Conservation (phyloP, 805 yeast species). For the Diddensiella santjacobensis region DNA sequence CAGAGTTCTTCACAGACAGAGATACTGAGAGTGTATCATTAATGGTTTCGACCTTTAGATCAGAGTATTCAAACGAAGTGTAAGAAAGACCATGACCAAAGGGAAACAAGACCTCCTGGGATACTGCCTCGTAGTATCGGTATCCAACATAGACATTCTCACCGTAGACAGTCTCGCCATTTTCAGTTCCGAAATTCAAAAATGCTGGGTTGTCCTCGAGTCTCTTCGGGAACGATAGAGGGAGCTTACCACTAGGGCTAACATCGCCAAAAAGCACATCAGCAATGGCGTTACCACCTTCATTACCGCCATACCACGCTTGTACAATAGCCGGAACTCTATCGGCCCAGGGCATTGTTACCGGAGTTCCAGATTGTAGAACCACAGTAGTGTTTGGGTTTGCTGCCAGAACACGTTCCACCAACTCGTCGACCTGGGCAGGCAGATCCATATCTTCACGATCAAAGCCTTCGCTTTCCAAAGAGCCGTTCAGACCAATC, state of each 20-base stretch:
- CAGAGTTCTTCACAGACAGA: constrained; percentile 47
- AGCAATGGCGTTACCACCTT: constrained; percentile 53
- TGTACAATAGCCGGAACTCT: constrained; percentile 44
- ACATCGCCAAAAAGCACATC: constrained; percentile 56
- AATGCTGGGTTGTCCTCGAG: constrained; percentile 53
- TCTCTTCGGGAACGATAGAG: constrained; percentile 51
- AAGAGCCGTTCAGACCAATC: constrained; percentile 50
- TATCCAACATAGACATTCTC: constrained; percentile 65
- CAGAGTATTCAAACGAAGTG: constrained; percentile 42
- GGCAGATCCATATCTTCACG: constrained; percentile 49
- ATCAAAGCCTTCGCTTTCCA: constrained; percentile 59
- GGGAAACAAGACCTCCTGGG: constrained; percentile 49
- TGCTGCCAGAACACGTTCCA: constrained; percentile 42
- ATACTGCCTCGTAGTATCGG: constrained; percentile 51
- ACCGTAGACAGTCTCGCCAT: constrained; percentile 46
- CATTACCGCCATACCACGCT: constrained; percentile 56
- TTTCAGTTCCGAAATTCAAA: constrained; percentile 47
- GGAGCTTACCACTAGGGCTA: constrained; percentile 56
- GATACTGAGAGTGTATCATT: constrained; percentile 27
- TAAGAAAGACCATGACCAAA: constrained; percentile 63
- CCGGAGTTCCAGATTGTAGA: constrained; percentile 58
- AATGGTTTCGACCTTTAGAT: constrained; percentile 1
- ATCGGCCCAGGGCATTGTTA: constrained; percentile 50
- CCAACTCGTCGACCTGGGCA: constrained; percentile 41
- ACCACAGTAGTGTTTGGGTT: constrained; percentile 50